These are phyloP conservation scores for Lachancea cidri DNA, from an alignment of 805 yeast genomes.

Conservation along the genomic window DNA sequence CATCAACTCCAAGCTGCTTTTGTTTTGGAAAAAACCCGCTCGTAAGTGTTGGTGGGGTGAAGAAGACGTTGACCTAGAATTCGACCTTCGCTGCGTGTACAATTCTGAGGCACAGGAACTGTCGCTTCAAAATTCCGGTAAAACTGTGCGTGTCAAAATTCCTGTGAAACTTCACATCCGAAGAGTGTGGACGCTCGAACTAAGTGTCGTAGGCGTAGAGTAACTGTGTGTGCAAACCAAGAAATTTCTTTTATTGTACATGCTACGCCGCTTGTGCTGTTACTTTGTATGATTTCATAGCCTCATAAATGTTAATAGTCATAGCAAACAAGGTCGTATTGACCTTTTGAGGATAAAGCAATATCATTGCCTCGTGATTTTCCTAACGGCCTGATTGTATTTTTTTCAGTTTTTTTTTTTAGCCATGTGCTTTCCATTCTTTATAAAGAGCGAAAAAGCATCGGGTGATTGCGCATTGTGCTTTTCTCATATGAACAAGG, in stretches of 20 bases:
- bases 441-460: neutral
- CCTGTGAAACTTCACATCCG: conserved; percentile 74
- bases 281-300: neutral
- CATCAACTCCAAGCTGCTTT: conserved; percentile 56
- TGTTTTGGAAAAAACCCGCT: conserved; percentile 98
- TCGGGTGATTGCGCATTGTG: neutral
- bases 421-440: neutral
- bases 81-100: conserved; percentile 30
- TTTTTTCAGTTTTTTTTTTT: too few relatives aligned
- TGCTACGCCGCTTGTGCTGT: too few relatives aligned
- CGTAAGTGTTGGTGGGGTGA: conserved; percentile 98
- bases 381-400: neutral
- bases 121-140: conserved; percentile 1
- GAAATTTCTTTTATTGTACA: too few relatives aligned
- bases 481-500: neutral
- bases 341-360: neutral
- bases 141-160: conserved; percentile 24
- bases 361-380: neutral
- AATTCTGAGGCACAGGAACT: conserved; percentile 7
- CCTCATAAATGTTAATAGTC: neutral
- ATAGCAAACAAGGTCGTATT: neutral
- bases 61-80: conserved; percentile 43
- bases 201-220: conserved; percentile 81
- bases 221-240: conserved; percentile 8
- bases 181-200: conserved; percentile 94